These are phyloP conservation scores for Antitrichia curtipendula DNA, from an alignment of 225 moss, liverwort and hornwort species.

Conservation along the genomic window DNA sequence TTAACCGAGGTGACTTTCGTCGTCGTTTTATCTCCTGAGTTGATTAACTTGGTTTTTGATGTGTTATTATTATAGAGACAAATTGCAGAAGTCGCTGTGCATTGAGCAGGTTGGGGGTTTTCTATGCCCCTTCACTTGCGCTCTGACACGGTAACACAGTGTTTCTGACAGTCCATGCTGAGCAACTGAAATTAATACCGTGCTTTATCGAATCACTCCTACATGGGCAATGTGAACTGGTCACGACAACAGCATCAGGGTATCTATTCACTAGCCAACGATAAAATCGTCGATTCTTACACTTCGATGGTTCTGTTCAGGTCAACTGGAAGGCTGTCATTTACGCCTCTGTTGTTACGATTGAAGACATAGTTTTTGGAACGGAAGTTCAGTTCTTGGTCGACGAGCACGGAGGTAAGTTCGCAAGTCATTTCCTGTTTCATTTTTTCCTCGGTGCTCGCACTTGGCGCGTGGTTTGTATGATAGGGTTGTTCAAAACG, in stretches of 20 bases:
- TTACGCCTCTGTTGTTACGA: conserved; percentile 58
- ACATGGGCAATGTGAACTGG: neutral
- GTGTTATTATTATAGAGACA: neutral
- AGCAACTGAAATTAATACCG: neutral
- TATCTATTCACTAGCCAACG: neutral
- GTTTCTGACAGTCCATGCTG: neutral
- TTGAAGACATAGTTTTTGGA: conserved; percentile 76
- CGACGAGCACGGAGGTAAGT: conserved; percentile 86
- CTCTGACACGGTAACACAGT: neutral
- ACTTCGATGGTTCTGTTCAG: conserved; percentile 16
- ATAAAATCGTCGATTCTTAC: neutral
- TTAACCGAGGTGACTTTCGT: conserved; percentile 56
- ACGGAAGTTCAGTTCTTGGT: conserved; percentile 93
- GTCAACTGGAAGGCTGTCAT: conserved; percentile 92
- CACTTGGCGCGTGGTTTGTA: neutral
- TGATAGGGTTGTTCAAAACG: neutral
- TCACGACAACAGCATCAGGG: neutral
- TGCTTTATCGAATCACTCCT: neutral
- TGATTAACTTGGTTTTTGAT: neutral
- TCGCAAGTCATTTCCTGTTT: neutral
- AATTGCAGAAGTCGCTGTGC: neutral
- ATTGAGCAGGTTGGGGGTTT: neutral
- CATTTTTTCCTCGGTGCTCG: neutral
- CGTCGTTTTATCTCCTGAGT: neutral
- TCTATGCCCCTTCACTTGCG: neutral